Conservation (phyloP, 2,329 filamentous ascomycete species). For the Tolypocladium inflatum region DNA sequence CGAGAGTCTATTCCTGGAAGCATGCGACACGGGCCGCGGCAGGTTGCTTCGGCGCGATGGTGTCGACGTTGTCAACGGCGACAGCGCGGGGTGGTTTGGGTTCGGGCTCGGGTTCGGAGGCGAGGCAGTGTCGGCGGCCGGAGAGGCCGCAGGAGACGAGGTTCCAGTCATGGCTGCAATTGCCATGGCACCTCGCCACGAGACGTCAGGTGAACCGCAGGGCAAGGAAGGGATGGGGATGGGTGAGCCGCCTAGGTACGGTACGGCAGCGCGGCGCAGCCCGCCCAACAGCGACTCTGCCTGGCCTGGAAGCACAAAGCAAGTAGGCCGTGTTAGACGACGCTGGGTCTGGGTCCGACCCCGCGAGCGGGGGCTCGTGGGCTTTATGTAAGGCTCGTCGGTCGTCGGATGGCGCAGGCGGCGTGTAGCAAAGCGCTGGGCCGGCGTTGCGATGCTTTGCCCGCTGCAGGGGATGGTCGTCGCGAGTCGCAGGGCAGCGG, state of each 20-base stretch:
- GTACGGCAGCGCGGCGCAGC: background rate
- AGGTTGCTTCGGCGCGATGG: constrained; percentile 48
- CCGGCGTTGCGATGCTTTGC: background rate
- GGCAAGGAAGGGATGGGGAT: background rate
- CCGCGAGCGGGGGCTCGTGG: constrained; percentile 1
- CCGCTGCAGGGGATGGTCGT: background rate
- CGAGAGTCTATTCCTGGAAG: constrained; percentile 72
- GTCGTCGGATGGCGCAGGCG: background rate
- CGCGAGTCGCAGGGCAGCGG: background rate
- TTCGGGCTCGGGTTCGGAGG: constrained; percentile 37
- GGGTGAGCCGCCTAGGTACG: background rate
- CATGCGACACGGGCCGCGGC: constrained; percentile 62
- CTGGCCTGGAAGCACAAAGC: background rate
- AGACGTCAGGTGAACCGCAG: background rate
- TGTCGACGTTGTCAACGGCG: constrained; percentile 49
- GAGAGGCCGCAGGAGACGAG: constrained; percentile 44
- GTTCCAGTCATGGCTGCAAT: constrained; percentile 48
- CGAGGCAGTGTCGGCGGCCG: constrained; percentile 35
- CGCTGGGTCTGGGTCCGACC: background rate
- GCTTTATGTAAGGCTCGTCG: background rate
- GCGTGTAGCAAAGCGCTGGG: background rate
- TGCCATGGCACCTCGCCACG: constrained; percentile 21
- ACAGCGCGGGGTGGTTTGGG: constrained; percentile 36
- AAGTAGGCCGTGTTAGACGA: background rate
- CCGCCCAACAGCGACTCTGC: background rate